Evolutionary conservation across 345 rosid species (phyloP).

Genomic region (Laguncularia racemosa): DNA sequence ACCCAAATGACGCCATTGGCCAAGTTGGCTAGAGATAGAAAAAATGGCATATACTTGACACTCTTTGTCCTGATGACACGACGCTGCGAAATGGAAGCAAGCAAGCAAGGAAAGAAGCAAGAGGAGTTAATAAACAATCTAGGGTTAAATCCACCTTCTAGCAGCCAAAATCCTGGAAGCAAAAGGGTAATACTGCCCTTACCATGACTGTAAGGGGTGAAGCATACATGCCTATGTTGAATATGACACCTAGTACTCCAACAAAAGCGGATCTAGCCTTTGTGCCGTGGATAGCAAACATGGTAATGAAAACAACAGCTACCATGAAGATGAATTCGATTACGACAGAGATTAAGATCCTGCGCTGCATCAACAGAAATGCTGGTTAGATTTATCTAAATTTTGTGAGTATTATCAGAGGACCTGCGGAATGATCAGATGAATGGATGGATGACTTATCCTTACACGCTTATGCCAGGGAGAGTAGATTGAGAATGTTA

Average conservation of each 20-base stretch:
- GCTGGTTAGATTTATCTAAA: not conserved
- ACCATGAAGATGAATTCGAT: conserved; percentile 42
- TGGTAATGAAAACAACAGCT: conserved; percentile 23
- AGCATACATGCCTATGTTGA: conserved; percentile 51
- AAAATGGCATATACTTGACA: conserved; percentile 83
- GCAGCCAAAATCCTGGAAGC: not conserved
- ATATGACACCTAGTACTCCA: conserved; percentile 30
- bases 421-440: no score
- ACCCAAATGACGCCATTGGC: conserved; percentile 54
- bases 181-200: not conserved
- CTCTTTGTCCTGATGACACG: conserved; percentile 67
- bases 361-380: conserved; percentile 17
- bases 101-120: not conserved
- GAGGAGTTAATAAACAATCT: not conserved
- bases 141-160: not conserved
- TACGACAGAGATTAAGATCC: conserved; percentile 15
- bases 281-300: conserved; percentile 30
- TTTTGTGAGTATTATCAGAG: no score
- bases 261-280: conserved; percentile 36
- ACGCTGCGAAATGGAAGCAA: not conserved
- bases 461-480: conserved; percentile 26
- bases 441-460: no score
- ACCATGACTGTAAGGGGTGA: conserved; percentile 75
- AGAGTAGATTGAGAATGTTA: conserved; percentile 45
- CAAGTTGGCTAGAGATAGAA: conserved; percentile 42